Percentiles rank a stretch among this genome's conserved stretches.
Evolutionary conservation across 495 filamentous ascomycete genomes (phyloP).

Genomic region (Penicillium cosmopolitanum): DNA sequence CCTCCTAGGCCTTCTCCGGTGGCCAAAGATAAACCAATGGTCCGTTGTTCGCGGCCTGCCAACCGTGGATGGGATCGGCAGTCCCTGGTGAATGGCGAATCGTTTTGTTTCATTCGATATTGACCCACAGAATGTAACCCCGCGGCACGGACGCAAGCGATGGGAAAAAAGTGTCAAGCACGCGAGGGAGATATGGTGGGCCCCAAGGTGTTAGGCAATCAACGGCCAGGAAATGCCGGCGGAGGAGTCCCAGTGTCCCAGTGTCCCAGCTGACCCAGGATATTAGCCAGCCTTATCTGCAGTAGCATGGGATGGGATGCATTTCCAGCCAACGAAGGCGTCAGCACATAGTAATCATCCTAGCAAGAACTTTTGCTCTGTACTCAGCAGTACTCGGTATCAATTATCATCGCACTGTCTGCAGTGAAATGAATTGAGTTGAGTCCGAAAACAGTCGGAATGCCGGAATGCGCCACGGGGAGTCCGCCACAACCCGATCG

Average conservation of each 20-base stretch:
- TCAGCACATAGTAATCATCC: no score
- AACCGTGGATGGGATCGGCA: conserved; percentile 1
- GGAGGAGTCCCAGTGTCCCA: background rate
- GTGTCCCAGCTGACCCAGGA: background rate
- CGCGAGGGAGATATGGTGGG: background rate
- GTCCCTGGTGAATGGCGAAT: background rate
- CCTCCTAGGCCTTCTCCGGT: background rate
- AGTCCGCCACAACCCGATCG: background rate
- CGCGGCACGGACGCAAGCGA: background rate
- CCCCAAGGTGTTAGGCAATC: background rate
- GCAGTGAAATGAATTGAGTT: background rate
- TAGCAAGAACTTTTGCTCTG: no score
- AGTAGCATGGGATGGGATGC: no score
- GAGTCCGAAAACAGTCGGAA: background rate
- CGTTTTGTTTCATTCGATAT: background rate
- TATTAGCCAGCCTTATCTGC: background rate
- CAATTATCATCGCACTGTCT: background rate
- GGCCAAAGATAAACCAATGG: background rate
- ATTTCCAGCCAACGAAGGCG: no score
- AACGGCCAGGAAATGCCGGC: background rate
- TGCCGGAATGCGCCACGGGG: conserved; percentile 1
- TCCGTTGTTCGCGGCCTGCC: background rate
- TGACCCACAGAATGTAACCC: conserved; percentile 5
- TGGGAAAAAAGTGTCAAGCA: background rate
- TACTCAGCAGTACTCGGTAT: background rate